These are phyloP conservation scores for Termitomyces heimii DNA, from an alignment of 768 basidiomycete genomes.

Conservation along the genomic window DNA sequence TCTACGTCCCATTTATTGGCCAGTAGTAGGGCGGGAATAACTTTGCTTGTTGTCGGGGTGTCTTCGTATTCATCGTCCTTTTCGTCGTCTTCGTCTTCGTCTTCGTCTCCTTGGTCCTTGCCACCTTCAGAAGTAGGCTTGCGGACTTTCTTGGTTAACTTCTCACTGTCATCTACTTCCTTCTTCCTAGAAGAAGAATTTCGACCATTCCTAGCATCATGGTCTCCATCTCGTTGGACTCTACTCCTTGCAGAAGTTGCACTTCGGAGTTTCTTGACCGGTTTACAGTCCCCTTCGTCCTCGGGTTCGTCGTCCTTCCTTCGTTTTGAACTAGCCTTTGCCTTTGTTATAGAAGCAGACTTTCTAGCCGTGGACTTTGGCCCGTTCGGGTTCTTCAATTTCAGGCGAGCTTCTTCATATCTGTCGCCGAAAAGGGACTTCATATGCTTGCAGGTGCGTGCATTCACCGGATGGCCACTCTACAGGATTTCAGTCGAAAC, in stretches of 20 bases:
- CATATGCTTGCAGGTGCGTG: slow-evolving; percentile 45
- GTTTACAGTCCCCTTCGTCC: slow-evolving; percentile 7
- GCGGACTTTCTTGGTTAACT: not conserved
- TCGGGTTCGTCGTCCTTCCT: slow-evolving; percentile 18
- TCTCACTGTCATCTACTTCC: slow-evolving; percentile 9
- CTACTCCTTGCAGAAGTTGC: slow-evolving; percentile 11
- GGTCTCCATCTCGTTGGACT: slow-evolving; percentile 20
- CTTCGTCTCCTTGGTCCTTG: slow-evolving; percentile 26
- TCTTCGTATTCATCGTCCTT: slow-evolving; percentile 3
- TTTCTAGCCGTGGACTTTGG: slow-evolving; percentile 19
- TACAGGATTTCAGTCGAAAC: not conserved
- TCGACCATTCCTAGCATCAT: slow-evolving; percentile 20
- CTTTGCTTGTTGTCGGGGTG: slow-evolving; percentile 17
- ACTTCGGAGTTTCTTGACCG: slow-evolving; percentile 10
- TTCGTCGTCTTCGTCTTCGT: slow-evolving; percentile 18
- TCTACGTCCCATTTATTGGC: slow-evolving; percentile 56
- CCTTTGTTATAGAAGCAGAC: slow-evolving; percentile 12
- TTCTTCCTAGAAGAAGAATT: slow-evolving; percentile 14
- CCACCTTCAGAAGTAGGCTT: slow-evolving; percentile 13
- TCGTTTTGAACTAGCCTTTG: slow-evolving; percentile 14
- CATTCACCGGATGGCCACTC: slow-evolving; percentile 34
- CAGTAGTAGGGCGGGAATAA: slow-evolving; percentile 40
- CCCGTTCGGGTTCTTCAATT: slow-evolving; percentile 34
- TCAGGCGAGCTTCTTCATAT: slow-evolving; percentile 40
- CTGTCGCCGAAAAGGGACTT: slow-evolving; percentile 36